Base-by-base conservation (phyloP, 2,329 filamentous ascomycete genomes). In the Nemania serpens region DNA sequence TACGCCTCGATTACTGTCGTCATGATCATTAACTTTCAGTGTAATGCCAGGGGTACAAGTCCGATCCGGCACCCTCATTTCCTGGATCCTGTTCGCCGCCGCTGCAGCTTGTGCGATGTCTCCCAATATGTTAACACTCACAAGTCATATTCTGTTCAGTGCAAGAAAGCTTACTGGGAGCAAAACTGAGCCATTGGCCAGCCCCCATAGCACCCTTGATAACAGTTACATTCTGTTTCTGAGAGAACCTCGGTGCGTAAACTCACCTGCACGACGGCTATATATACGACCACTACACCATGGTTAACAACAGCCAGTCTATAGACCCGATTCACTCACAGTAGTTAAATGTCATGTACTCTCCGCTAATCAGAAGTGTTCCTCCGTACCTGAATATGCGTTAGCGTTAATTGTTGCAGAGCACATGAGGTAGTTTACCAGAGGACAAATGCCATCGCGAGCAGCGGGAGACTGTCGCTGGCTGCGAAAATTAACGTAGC, bases 401-500 rank as follows among this genome's bases (percentile, higher is more conserved):
- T 82, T 77, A 65, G 53, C 25, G 22, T 37, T 18, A 2, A n/a
- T 12, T 17, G 5, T 10, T 6, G 15, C 17, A 10, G 15, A 36
- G 51, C n/a, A 22, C n/a, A 6, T 2, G 37, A 6, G 20, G 36
- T 15, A 33, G 22, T 55, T 37, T 20, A 72, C 72, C 72, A 74
- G 49, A 74, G 63, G 1, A 74, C 71, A 47, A 74, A 74, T 15
- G 71, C 71, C 69, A 74, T 74, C 12, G 71, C 72, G 1, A 74
- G 53, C 12, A 74, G 53, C 6, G 72, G 70, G 58, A 92, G 75
- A 55, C 85, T 84, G 25, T 88, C 79, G 69, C 87, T 90, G 66
- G 91, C 89, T 1, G 88, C 85, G 39, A 89, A 84, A 0, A 88
- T 85, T 68, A 91, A 88, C 11, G 86, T 89, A 1, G 84, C 82